These are phyloP conservation scores for Penicillium turbatum DNA, from an alignment of 495 filamentous ascomycete species.

Conservation along the genomic window DNA sequence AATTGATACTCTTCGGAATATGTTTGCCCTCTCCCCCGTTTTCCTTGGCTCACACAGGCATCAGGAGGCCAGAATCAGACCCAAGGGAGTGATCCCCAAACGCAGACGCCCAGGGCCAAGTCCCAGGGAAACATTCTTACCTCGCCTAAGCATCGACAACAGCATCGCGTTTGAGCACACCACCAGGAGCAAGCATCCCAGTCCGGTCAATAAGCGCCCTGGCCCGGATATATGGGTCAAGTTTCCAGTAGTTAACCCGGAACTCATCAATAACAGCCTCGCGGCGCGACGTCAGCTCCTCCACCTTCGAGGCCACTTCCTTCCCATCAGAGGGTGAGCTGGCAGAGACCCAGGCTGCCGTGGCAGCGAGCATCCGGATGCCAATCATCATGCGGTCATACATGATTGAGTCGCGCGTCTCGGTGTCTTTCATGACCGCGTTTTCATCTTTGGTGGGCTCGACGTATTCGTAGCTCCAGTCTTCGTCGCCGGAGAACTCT, in stretches of 20 bases:
- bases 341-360: slow-evolving; percentile 58
- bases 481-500: slow-evolving; percentile 75
- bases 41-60: no score
- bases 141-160: not conserved
- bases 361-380: slow-evolving; percentile 61
- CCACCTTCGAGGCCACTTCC: slow-evolving; percentile 25
- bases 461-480: slow-evolving; percentile 76
- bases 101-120: no score
- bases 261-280: slow-evolving; percentile 44
- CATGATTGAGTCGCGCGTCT: slow-evolving; percentile 51
- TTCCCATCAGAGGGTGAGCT: slow-evolving; percentile 3
- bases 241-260: slow-evolving; percentile 63
- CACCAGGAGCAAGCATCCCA: slow-evolving; percentile 53
- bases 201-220: slow-evolving; percentile 59
- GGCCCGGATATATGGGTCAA: slow-evolving; percentile 62
- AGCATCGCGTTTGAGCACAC: slow-evolving; percentile 15
- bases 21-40: no score
- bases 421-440: slow-evolving; percentile 56
- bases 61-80: no score
- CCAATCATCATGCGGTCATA: slow-evolving; percentile 53
- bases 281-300: slow-evolving; percentile 48
- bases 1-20: no score
- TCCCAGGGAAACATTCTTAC: not conserved
- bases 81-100: no score
- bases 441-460: slow-evolving; percentile 73